Evolutionary conservation across 2,329 filamentous ascomycete species (phyloP), one percentile per base, ranked within the genome.

Genomic region (Fonsecaea nubica): DNA sequence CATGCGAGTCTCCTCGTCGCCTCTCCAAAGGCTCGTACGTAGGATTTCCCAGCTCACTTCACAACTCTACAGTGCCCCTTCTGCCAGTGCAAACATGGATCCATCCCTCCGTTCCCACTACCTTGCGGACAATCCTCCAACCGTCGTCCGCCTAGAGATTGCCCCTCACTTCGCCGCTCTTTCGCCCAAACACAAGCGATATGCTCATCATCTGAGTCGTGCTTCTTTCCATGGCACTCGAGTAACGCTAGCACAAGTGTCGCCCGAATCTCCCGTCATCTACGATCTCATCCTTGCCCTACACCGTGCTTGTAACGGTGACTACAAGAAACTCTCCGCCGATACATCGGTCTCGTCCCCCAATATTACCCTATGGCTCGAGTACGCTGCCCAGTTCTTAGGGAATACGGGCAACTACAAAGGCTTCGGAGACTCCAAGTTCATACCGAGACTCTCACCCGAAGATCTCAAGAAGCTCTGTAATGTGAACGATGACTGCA

Each of bases 41-140:
- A 65, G 66, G 35, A 52, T 68, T 13, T 64, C 63, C n/a, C 63
- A 68, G 21, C 59, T 68, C 15, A 48, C 56, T 32, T 58, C 60
- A 7, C 66, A 68, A 40, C 18, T 65, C 1, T 40, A 45, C 8
- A 38, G n/a, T 33, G 32, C 40, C 10, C 38, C 59, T 15, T 2
- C 56, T 35, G 12, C 54, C 21, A 10, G 30, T 58, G 33, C 60
- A 62, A 74, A 52, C 58, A 81, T 81, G 80, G 78, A 81, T 72
- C 74, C 75, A 55, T 77, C 76, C 58, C 74, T 76, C 53, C 80
- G 78, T 67, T 76, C 81, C 64, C 90, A 96, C 76, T 97, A 96
- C 78, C 86, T 96, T 68, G 93, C 95, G 55, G 95, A 99, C 79
- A 89, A 90, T 70, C 95, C 95, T 54, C 95, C 95, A 0, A 91